phyloP scores from a whole-genome alignment of 371 early-diverging fungal genomes.

The Apophysomyces variabilis region DNA sequence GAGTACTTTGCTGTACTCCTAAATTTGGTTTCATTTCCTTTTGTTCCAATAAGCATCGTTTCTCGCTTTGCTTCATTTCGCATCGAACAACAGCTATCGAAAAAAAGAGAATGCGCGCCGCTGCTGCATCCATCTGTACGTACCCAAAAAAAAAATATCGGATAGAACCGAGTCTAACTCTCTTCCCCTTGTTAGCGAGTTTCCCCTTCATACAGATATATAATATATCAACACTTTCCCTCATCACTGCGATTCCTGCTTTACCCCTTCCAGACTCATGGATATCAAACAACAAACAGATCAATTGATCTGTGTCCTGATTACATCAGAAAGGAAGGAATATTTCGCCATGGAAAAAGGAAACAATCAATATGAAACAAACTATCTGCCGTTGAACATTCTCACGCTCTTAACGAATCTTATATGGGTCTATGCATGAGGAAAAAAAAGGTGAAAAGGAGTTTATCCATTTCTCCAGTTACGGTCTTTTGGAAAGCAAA shows the following conservation, averaged over 20 bases:
- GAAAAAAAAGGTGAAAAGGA: background rate
- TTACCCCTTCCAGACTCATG: no score
- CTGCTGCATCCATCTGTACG: conserved; percentile 2
- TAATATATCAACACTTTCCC: no score
- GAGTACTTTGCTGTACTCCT: conserved; percentile 1
- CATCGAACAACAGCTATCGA: background rate
- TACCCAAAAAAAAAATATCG: background rate
- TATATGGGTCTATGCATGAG: conserved; percentile 2
- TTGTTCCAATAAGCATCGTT: conserved; percentile 10
- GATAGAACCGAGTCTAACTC: no score
- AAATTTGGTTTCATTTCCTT: conserved; percentile 11
- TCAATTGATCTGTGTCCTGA: no score
- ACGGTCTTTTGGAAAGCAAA: background rate
- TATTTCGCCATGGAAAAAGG: no score
- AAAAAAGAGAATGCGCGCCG: conserved; percentile 4
- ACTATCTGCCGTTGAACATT: background rate
- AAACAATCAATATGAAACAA: background rate
- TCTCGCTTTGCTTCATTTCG: background rate
- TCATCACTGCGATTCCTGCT: no score
- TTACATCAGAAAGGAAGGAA: no score
- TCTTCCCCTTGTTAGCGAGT: no score
- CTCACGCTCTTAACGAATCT: background rate
- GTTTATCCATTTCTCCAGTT: background rate
- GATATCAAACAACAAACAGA: no score
- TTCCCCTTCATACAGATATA: no score